Evolutionary conservation across 345 rosid genomes (phyloP).

Genomic region (Rhizophora apiculata): DNA sequence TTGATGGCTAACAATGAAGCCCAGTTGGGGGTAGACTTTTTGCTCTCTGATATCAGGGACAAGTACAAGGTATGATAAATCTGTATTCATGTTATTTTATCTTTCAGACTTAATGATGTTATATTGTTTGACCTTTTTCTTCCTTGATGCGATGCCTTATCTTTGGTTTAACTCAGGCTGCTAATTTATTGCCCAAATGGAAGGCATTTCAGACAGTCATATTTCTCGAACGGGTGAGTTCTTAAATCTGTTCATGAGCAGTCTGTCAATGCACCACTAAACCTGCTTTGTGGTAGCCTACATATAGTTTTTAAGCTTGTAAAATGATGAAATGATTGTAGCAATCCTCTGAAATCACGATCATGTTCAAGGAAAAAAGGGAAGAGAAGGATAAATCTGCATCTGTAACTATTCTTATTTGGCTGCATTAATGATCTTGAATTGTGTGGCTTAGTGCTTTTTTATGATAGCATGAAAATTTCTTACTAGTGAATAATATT

Average conservation of each 20-base stretch:
- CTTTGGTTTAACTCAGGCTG: slow-evolving; percentile 48
- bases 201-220: slow-evolving; percentile 87
- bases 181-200: slow-evolving; percentile 68
- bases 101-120: slow-evolving; percentile 4
- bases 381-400: no score
- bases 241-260: slow-evolving; percentile 1
- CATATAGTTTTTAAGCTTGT: neutral
- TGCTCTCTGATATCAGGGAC: slow-evolving; percentile 58
- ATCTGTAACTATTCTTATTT: no score
- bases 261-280: neutral
- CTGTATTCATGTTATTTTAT: neutral
- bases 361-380: no score
- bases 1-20: slow-evolving; percentile 34
- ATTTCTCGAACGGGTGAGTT: slow-evolving; percentile 77
- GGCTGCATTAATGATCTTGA: no score
- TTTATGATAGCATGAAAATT: no score
- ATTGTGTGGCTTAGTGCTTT: no score
- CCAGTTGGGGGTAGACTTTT: slow-evolving; percentile 40
- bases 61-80: slow-evolving; percentile 57
- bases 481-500: no score
- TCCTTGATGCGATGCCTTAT: neutral
- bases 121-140: slow-evolving; percentile 1
- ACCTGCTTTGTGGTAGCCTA: neutral
- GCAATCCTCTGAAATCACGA: no score
- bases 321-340: neutral